Base-by-base conservation (phyloP, 83 land plant species). In the Thuja plicata region DNA sequence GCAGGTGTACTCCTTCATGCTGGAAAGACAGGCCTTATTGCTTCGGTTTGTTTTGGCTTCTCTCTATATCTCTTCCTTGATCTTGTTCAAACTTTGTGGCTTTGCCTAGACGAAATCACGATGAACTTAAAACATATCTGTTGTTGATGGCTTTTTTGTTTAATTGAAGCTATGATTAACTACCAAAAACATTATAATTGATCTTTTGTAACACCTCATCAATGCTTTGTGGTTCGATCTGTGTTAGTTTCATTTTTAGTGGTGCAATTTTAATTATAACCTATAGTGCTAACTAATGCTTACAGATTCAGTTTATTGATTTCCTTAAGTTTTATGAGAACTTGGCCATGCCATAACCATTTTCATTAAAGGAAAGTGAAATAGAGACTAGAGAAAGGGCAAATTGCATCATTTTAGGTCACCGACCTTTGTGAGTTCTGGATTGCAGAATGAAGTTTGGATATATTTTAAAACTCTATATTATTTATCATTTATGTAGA, bases 21-120 rank as follows among this genome's bases (percentile, higher is more conserved):
- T 90, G 98, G 99, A 34, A 94, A 94, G 88, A 96, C 99, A 66
- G 99, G 99, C 43, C 89, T 98, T 34, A 98, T 98, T 57, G 97
- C 99, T 43, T 98, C 99, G 79, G 97, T 98, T 32, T 60, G 95
- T 94, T 13, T 50, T 85, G 40, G 35, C 40, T 85, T 8, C 62
- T 54, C 38, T 34, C 40, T 34, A 37, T 17, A 32, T 52, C 86
- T 85, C 34, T 85, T 80, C 30, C 27, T 85, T 32, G 86, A n/a
- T 46, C 16, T 11, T 48, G 34, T 30, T 48, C 35, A 48, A 54
- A 46, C 16, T 12, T 48, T 27, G 35, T 83, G 85, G 79, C 30
- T 83, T 30, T 83, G 35, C n/a, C 5, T n/a, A 30, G 52, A 82
- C n/a, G 46, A 82, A n/a, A 45, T 37, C 12, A 82, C 27, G n/a